phyloP scores from a whole-genome alignment of 257 asterid genomes.

The Solanum lycopersicoides region DNA sequence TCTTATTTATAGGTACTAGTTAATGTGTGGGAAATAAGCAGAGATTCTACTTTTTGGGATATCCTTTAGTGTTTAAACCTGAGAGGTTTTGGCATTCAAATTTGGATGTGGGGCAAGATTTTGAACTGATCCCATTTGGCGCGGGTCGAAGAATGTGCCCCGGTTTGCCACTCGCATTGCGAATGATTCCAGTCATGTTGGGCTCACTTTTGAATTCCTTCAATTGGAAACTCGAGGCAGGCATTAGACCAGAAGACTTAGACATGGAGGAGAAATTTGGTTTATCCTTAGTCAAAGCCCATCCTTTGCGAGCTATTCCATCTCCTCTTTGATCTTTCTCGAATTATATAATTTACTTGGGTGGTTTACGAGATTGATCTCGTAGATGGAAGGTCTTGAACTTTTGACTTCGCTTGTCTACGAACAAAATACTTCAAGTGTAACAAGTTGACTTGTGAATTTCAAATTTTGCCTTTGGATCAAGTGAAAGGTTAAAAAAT shows the following conservation, averaged over 20 bases:
- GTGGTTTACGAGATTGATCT: no score
- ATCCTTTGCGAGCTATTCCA: no score
- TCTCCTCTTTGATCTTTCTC: no score
- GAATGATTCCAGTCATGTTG: not conserved
- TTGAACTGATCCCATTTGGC: not conserved
- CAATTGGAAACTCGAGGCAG: not conserved
- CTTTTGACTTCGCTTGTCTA: no score
- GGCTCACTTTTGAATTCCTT: not conserved
- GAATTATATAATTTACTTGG: no score
- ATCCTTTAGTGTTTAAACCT: conserved; percentile 13
- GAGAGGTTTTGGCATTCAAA: not conserved
- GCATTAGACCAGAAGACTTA: not conserved
- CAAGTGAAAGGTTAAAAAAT: no score
- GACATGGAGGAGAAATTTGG: not conserved
- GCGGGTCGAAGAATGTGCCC: not conserved
- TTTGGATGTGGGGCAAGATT: not conserved
- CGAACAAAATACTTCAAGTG: no score
- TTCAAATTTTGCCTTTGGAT: no score
- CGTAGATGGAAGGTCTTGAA: no score
- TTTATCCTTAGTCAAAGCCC: no score
- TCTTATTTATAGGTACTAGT: not conserved
- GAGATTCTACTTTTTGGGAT: conserved; percentile 16
- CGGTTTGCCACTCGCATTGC: not conserved
- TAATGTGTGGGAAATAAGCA: conserved; percentile 17
- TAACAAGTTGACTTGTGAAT: no score